Conservation (phyloP, 805 yeast genomes). For the Hanseniaspora lachancei region DNA sequence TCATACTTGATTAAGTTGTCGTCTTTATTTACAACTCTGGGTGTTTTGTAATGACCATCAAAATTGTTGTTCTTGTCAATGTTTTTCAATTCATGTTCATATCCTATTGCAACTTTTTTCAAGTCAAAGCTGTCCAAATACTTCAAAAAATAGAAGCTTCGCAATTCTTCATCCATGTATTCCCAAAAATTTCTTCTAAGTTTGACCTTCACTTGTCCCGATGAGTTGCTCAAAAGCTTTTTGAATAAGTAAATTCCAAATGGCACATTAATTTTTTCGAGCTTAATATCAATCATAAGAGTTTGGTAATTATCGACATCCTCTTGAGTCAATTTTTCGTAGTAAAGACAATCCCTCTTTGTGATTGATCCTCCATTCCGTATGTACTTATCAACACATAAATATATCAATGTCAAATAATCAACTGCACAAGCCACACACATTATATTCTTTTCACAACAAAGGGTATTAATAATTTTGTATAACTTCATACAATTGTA, state of each 20-base stretch:
- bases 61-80: neutral
- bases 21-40: neutral
- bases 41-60: neutral
- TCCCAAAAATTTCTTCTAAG: slow-evolving; percentile 6
- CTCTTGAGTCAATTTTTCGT: neutral
- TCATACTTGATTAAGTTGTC: neutral
- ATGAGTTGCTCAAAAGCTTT: neutral
- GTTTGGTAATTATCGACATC: neutral
- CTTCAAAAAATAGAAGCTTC: neutral
- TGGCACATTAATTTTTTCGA: neutral
- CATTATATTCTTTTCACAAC: neutral
- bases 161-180: neutral
- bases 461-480: neutral
- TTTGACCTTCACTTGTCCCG: neutral
- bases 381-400: neutral
- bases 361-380: neutral
- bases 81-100: neutral
- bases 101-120: slow-evolving; percentile 1
- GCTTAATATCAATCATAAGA: neutral
- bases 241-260: slow-evolving; percentile 2
- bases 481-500: neutral
- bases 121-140: neutral
- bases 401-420: neutral
- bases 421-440: neutral
- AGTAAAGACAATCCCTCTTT: neutral